Evolutionary conservation across 305 asterid genomes (phyloP), one percentile per base, ranked within the genome.

Genomic region (Solanum hybrid): DNA sequence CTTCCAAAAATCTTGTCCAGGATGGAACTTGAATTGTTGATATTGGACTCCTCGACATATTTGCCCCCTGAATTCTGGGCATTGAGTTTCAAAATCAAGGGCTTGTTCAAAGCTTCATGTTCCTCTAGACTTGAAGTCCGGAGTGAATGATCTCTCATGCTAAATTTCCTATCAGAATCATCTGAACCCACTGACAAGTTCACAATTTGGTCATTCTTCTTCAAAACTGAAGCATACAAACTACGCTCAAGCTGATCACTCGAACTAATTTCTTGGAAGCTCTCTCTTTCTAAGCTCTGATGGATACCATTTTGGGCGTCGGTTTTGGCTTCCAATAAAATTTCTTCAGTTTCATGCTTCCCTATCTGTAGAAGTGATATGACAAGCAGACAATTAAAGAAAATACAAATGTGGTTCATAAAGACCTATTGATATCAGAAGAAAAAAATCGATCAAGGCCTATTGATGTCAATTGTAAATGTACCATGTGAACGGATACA

Each of bases 1-100:
- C 94, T 93, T 88, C 98, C 93, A 92, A 98, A 93, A 85, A 96
- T 93, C 93, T 95, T 95, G 32, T 94, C 98, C 73, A 98, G 92
- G 38, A 94, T 91, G 87, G 97, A 95, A 86, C 93, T 91, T 79
- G 98, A 91, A 34, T 92, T 88, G 65, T 89, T 94, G 88, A 86
- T 90, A 81, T 91, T 92, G 88, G 95, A 92, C 89, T 93, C 94
- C 37, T 91, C 88, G 73, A 91, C 93, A 87, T 91, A 70, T 89
- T 93, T 93, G 70, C 92, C 93, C 81, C 89, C 94, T 78, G 94
- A 90, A 84, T 90, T 90, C 73, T 93, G 90, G 51, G 94, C 89
- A 91, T 90, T 57, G 34, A 91, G 92, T 91, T 93, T 90, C 87
- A 93, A 51, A 65, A 87, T 88, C 72, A 82, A 93, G 90, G 93